Evolutionary conservation across 2,329 filamentous ascomycete genomes (phyloP).

Genomic region (Thelonectria discophora): DNA sequence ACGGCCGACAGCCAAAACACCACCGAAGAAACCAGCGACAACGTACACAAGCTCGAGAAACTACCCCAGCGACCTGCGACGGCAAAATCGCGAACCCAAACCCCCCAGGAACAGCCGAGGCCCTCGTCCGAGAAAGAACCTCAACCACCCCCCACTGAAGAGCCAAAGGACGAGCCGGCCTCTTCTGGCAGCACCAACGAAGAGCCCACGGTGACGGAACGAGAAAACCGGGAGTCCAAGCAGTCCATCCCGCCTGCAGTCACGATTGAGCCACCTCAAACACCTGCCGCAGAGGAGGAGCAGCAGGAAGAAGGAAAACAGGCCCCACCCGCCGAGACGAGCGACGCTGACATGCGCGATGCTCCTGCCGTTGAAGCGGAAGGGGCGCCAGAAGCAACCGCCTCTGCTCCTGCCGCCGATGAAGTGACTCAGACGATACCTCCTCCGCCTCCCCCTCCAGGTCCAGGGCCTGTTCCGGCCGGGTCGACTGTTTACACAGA

Average conservation of each 20-base stretch:
- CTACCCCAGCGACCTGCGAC: slow-evolving; percentile 64
- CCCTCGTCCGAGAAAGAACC: slow-evolving; percentile 61
- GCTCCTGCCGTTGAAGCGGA: slow-evolving; percentile 61
- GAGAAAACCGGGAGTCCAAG: slow-evolving; percentile 58
- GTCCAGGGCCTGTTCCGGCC: slow-evolving; percentile 53
- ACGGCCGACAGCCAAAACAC: slow-evolving; percentile 67
- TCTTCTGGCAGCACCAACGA: slow-evolving; percentile 59
- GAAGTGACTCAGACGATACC: slow-evolving; percentile 49
- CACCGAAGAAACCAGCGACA: slow-evolving; percentile 62
- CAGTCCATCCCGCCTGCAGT: slow-evolving; percentile 51
- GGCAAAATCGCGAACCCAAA: slow-evolving; percentile 62
- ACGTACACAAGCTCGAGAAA: slow-evolving; percentile 67
- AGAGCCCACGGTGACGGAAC: slow-evolving; percentile 53
- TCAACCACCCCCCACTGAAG: slow-evolving; percentile 48
- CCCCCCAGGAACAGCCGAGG: slow-evolving; percentile 60
- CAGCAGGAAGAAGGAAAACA: slow-evolving; percentile 46
- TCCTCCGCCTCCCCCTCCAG: slow-evolving; percentile 55
- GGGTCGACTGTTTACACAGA: slow-evolving; percentile 53
- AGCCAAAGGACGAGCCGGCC: slow-evolving; percentile 54
- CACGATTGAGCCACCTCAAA: slow-evolving; percentile 55
- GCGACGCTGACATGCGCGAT: slow-evolving; percentile 75
- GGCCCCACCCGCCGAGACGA: slow-evolving; percentile 58
- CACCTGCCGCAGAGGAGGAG: slow-evolving; percentile 38
- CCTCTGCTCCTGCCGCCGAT: slow-evolving; percentile 45
- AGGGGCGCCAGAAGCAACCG: slow-evolving; percentile 50